phyloP scores from a whole-genome alignment of 2,329 filamentous ascomycete genomes.

The Pseudohalonectria lignicola region DNA sequence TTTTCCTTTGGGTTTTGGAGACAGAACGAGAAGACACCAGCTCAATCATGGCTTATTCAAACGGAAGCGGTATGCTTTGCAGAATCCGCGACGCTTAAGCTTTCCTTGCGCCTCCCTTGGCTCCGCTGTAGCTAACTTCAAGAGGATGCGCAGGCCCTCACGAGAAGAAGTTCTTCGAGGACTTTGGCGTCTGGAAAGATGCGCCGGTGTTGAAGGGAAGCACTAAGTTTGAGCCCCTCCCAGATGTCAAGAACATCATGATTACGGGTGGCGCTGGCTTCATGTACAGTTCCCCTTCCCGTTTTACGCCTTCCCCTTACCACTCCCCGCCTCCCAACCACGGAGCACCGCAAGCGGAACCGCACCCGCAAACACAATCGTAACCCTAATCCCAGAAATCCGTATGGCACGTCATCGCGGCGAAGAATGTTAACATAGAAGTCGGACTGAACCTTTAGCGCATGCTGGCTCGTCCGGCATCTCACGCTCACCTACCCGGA shows the following conservation, averaged over 20 bases:
- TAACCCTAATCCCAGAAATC: slow-evolving; percentile 9
- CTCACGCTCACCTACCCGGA: slow-evolving; percentile 62
- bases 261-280: slow-evolving; percentile 78
- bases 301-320: too few relatives aligned
- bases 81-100: too few relatives aligned
- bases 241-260: slow-evolving; percentile 69
- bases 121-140: too few relatives aligned
- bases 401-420: too few relatives aligned
- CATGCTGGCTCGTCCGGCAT: slow-evolving; percentile 75
- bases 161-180: slow-evolving; percentile 35
- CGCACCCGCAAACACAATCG: background rate
- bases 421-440: too few relatives aligned
- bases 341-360: too few relatives aligned
- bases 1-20: too few relatives aligned
- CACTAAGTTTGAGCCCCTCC: slow-evolving; percentile 58
- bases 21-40: background rate
- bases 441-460: slow-evolving; percentile 43
- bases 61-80: background rate
- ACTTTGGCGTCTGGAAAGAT: slow-evolving; percentile 58
- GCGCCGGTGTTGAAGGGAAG: slow-evolving; percentile 60
- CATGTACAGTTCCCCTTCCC: slow-evolving; percentile 46
- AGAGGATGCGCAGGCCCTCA: too few relatives aligned
- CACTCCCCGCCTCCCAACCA: too few relatives aligned
- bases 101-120: too few relatives aligned
- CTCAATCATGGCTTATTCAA: background rate